These are phyloP conservation scores for Tolypocladium ophioglossoides DNA, from an alignment of 2,329 filamentous ascomycete genomes.

Conservation along the genomic window DNA sequence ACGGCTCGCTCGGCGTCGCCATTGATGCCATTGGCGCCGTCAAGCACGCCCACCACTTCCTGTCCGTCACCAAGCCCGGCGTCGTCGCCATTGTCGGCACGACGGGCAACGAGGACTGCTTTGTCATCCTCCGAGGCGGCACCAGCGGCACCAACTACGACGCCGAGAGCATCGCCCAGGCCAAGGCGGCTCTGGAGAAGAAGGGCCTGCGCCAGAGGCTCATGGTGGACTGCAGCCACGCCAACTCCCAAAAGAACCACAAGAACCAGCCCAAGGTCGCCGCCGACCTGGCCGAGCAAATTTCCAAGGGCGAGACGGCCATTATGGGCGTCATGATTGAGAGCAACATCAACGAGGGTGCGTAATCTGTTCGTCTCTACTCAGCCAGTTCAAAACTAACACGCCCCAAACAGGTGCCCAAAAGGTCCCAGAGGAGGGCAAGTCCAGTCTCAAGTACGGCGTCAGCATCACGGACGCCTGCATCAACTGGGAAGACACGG, in stretches of 20 bases:
- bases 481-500: slow-evolving; percentile 88
- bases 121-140: slow-evolving; percentile 87
- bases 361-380: slow-evolving; percentile 10
- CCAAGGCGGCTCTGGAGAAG: slow-evolving; percentile 68
- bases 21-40: slow-evolving; percentile 94
- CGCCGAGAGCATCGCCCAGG: slow-evolving; percentile 68
- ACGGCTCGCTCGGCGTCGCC: slow-evolving; percentile 78
- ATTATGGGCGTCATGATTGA: slow-evolving; percentile 99
- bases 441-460: slow-evolving; percentile 77
- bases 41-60: slow-evolving; percentile 86
- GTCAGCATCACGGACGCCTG: slow-evolving; percentile 97
- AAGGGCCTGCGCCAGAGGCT: slow-evolving; percentile 65
- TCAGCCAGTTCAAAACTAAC: background rate
- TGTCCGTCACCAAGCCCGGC: slow-evolving; percentile 94
- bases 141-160: slow-evolving; percentile 94
- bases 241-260: slow-evolving; percentile 93
- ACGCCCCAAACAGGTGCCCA: slow-evolving; percentile 53
- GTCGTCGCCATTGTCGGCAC: slow-evolving; percentile 93
- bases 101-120: slow-evolving; percentile 91
- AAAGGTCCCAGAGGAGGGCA: slow-evolving; percentile 83
- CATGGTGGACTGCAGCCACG: slow-evolving; percentile 98
- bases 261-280: slow-evolving; percentile 96
- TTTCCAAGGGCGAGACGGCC: slow-evolving; percentile 68
- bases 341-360: slow-evolving; percentile 90
- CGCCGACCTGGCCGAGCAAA: slow-evolving; percentile 69